phyloP scores from a whole-genome alignment of 495 filamentous ascomycete species.

The Penicillium herquei region DNA sequence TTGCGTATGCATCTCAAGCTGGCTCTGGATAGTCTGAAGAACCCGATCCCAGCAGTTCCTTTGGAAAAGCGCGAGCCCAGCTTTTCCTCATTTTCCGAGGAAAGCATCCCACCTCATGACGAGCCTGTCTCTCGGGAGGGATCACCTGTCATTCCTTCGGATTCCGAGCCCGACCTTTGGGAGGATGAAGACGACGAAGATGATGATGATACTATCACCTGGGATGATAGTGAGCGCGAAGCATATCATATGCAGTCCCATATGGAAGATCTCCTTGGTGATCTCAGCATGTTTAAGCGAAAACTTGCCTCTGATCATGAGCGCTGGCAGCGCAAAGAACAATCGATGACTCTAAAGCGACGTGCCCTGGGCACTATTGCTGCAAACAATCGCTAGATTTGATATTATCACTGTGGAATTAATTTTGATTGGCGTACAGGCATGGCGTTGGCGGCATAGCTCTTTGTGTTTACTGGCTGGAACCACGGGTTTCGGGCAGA shows the following conservation, averaged over 20 bases:
- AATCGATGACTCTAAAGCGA: slow-evolving; percentile 25
- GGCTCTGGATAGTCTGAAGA: slow-evolving; percentile 80
- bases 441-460: slow-evolving; percentile 23
- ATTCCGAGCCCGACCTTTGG: slow-evolving; percentile 40
- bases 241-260: slow-evolving; percentile 62
- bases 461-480: slow-evolving; percentile 18
- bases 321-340: slow-evolving; percentile 46
- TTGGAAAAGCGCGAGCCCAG: slow-evolving; percentile 37
- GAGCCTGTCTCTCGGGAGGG: slow-evolving; percentile 36
- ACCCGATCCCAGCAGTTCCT: slow-evolving; percentile 65
- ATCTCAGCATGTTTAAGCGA: slow-evolving; percentile 75
- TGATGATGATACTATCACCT: slow-evolving; percentile 22
- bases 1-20: slow-evolving; percentile 81
- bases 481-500: slow-evolving; percentile 6
- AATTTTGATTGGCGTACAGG: slow-evolving; percentile 23
- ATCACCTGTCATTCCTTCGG: slow-evolving; percentile 24
- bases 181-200: slow-evolving; percentile 42
- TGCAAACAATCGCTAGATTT: slow-evolving; percentile 32
- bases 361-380: slow-evolving; percentile 36
- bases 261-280: slow-evolving; percentile 70
- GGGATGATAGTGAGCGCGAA: slow-evolving; percentile 36
- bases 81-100: slow-evolving; percentile 37
- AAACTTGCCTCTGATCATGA: slow-evolving; percentile 78
- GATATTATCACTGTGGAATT: neutral
- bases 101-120: slow-evolving; percentile 34